phyloP scores from a whole-genome alignment of 2,329 filamentous ascomycete genomes.

The Arachnomyces sp. region DNA sequence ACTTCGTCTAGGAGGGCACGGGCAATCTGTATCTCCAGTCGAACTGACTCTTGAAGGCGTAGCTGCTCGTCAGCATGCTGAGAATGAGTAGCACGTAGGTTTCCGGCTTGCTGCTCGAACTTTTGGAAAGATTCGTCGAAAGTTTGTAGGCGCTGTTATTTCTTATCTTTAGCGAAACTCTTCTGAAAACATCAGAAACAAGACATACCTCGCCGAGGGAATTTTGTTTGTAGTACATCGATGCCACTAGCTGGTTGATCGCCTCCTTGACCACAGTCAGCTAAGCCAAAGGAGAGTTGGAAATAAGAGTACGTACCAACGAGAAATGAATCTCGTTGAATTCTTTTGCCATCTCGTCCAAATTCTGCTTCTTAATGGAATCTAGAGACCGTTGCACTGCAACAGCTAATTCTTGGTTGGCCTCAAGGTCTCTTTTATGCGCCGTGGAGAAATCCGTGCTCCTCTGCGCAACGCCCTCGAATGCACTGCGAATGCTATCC shows the following conservation, averaged over 20 bases:
- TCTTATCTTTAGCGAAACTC: neutral
- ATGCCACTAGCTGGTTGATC: conserved; percentile 12
- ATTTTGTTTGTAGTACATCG: conserved; percentile 23
- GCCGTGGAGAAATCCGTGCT: conserved; percentile 19
- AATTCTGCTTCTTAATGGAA: conserved; percentile 22
- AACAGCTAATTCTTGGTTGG: conserved; percentile 21
- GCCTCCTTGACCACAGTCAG: conserved; percentile 6
- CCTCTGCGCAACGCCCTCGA: conserved; percentile 21
- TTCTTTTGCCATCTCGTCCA: conserved; percentile 20
- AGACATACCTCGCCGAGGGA: conserved; percentile 25
- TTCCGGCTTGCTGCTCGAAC: conserved; percentile 24
- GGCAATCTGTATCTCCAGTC: conserved; percentile 14
- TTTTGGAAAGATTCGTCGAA: conserved; percentile 26
- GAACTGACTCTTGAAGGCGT: conserved; percentile 14
- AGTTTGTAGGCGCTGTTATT: conserved; percentile 25
- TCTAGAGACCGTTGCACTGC: conserved; percentile 26
- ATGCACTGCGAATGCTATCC: conserved; percentile 17
- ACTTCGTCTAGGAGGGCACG: conserved; percentile 16
- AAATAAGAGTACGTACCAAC: conserved; percentile 20
- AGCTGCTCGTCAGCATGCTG: conserved; percentile 25
- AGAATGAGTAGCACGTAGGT: conserved; percentile 26
- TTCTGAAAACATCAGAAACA: neutral
- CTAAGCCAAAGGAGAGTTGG: conserved; percentile 8
- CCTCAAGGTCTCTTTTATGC: conserved; percentile 21
- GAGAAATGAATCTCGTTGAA: conserved; percentile 26